Evolutionary conservation across 2,329 filamentous ascomycete species (phyloP), one percentile per base, ranked within the genome.

Genomic region (Apiospora saccharicola): DNA sequence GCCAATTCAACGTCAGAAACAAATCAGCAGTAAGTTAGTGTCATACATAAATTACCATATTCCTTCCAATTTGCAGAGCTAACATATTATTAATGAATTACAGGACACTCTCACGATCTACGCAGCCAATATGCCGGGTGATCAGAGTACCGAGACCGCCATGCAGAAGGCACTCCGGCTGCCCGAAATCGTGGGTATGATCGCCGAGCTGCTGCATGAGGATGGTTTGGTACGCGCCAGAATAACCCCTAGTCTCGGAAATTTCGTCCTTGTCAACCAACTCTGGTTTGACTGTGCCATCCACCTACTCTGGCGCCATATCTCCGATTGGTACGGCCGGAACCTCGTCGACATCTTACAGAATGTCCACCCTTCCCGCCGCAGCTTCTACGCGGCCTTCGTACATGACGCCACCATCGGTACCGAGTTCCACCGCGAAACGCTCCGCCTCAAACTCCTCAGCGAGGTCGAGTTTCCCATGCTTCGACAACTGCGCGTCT

Each of bases 311-410:
- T 57, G 51, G 51, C 51, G 51, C 26, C 19, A 57, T 16, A 5
- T 53, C 4, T 6, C 4, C 13, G 3, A 19, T 0, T 19, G 12
- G 13, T 2, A 6, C 10, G 4, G 2, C 13, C 4, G 4, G 14
- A 22, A 22, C 26, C 51, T 57, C 14, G 5, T 19, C 6, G 26
- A 22, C 26, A 34, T 57, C 13, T 57, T 57, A 16, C 1, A 14
- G 5, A 30, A 57, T 1, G 19, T 57, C 14, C 1, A 30, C 14
- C 51, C 14, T 3, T 2, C 26, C 14, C 51, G 51, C 26, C 51
- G 26, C 51, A 19, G 8, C 14, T 8, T 34, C 51, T 19, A 19
- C 13, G 51, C 51, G 51, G 6, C 26, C 7, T 57, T 19, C 51
- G 6, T 57, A 4, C 0, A 57, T 26, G 14, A 22, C 14, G 51